Conservation (phyloP, 2,329 filamentous ascomycete genomes). For the Neonectria neomacrospora region DNA sequence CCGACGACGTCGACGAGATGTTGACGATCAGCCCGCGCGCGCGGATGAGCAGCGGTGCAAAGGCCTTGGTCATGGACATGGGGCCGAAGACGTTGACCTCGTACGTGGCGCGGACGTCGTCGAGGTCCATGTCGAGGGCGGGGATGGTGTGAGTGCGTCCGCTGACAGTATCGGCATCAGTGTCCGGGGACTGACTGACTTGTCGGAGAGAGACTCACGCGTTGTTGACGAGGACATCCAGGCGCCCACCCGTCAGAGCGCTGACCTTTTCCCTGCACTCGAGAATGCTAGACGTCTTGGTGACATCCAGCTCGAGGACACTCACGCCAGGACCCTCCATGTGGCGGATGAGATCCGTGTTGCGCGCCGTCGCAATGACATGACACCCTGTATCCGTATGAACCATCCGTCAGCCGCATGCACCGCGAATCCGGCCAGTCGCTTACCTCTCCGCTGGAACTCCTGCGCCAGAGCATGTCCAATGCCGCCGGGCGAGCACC, state of each 20-base stretch:
- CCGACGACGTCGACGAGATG: conserved; percentile 62
- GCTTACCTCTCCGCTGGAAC: conserved; percentile 62
- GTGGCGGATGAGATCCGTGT: conserved; percentile 58
- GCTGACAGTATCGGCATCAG: conserved; percentile 45
- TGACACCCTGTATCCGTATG: conserved; percentile 49
- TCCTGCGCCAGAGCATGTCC: conserved; percentile 64
- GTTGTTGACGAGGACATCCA: conserved; percentile 70
- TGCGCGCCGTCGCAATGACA: conserved; percentile 68
- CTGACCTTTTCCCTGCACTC: conserved; percentile 59
- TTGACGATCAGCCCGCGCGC: conserved; percentile 65
- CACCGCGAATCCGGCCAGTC: conserved; percentile 1
- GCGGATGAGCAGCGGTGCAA: conserved; percentile 60
- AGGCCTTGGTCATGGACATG: conserved; percentile 66
- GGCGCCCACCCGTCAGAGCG: conserved; percentile 60
- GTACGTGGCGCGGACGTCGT: conserved; percentile 64
- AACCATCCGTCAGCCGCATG: not conserved
- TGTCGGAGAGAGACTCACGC: conserved; percentile 56
- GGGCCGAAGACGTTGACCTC: conserved; percentile 68
- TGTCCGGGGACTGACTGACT: not conserved
- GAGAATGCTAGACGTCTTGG: conserved; percentile 61
- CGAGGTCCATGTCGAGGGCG: conserved; percentile 62
- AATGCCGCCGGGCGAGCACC: conserved; percentile 69
- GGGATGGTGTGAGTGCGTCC: conserved; percentile 64
- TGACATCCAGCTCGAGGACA: conserved; percentile 64
- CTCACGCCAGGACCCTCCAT: conserved; percentile 61